Conservation (phyloP, 208 protist genomes). For the Acanthamoeba rhysodes region DNA sequence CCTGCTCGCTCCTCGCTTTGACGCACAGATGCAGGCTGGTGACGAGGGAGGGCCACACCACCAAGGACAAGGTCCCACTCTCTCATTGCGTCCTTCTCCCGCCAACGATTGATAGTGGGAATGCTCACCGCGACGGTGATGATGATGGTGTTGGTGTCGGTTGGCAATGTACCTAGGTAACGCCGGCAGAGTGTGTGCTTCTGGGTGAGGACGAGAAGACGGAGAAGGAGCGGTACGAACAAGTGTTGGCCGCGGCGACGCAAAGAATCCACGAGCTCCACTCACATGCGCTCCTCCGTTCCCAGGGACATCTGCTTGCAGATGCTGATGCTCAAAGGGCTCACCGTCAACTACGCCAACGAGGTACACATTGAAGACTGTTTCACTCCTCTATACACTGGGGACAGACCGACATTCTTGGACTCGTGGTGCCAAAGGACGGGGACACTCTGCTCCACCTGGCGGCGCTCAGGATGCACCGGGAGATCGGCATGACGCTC, state of each 20-base stretch:
- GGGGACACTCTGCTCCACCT: not conserved
- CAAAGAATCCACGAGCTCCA: not conserved
- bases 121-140: no score
- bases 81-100: no score
- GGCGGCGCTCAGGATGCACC: not conserved
- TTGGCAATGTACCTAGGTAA: not conserved
- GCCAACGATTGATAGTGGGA: no score
- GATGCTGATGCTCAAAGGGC: conserved; percentile 43
- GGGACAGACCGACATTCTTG: not conserved
- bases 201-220: not conserved
- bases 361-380: not conserved
- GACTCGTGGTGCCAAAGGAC: not conserved
- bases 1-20: no score
- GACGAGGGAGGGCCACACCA: not conserved
- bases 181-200: conserved; percentile 26
- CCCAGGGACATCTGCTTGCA: not conserved
- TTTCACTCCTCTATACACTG: not conserved
- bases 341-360: not conserved
- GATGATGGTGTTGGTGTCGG: not conserved
- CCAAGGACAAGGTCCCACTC: not conserved
- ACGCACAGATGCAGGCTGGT: not conserved
- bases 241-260: no score
- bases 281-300: not conserved
- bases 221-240: not conserved
- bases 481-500: conserved; percentile 26